Evolutionary conservation across 768 basidiomycete species (phyloP), one percentile per base, ranked within the genome.

Genomic region (Trametopsis cervina): DNA sequence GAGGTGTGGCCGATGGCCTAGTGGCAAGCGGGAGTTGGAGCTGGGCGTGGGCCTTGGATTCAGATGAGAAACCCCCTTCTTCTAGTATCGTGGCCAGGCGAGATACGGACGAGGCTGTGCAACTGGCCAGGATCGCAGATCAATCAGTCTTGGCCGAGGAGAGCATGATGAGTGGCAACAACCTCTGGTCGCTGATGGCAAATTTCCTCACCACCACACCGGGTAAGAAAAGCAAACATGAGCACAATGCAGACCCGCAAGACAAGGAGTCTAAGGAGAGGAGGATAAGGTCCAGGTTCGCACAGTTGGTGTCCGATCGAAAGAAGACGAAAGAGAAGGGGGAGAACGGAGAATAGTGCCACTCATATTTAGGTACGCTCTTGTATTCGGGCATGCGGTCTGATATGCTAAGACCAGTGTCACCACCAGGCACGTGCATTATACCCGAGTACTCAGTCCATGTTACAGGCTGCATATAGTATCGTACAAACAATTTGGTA

Each of bases 71-170:
- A 17, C 95, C 95, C 2, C 95, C 95, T 3, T 88, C 94, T 2
- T 89, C 85, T 57, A 93, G 91, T 45, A 90, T 97, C 55, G 88
- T 89, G 25, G 82, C 88, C n/a, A 71, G 93, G 48, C 68, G 92
- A 45, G 94, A 98, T 58, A 94, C 90, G 4, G 70, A 72, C 33
- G 89, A 92, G 66, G 89, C 89, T 9, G 70, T 81, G 21, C 69
- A 75, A 57, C 68, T 92, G 35, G 87, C 85, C 21, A 76, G 74
- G 43, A 73, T 89, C 27, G 89, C 89, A 4, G 89, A 90, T 59
- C 73, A 77, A 61, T 71, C 76, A 13, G 68, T 81, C 37, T 55
- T 81, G 15, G 79, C 79, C 57, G 76, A 76, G 4, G 80, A 83
- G 49, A 69, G 66, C 44, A 57, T 70, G 9, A 61, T 85, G 54